Evolutionary conservation across 2,329 filamentous ascomycete genomes (phyloP).

Genomic region (Cladophialophora yegresii): DNA sequence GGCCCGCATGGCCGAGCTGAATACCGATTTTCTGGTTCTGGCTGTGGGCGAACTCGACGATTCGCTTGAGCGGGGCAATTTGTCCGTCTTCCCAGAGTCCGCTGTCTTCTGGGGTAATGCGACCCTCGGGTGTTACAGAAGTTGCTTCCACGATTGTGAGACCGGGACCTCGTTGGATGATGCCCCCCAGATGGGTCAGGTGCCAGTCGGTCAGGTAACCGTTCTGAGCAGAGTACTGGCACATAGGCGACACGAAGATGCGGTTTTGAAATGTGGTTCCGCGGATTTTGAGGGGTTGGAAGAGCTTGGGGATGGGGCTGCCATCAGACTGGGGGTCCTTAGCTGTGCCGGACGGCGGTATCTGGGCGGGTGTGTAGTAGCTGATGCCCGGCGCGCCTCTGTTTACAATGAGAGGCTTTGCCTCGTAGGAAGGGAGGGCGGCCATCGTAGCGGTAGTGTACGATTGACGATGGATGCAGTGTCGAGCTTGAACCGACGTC

Average conservation of each 20-base stretch:
- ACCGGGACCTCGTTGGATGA: slow-evolving; percentile 72
- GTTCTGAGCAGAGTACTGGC: slow-evolving; percentile 67
- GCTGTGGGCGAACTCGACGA: slow-evolving; percentile 40
- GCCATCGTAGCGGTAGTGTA: background rate
- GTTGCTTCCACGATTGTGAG: slow-evolving; percentile 78
- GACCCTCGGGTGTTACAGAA: slow-evolving; percentile 70
- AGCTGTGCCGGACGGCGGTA: slow-evolving; percentile 50
- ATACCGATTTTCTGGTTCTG: slow-evolving; percentile 73
- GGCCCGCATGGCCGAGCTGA: slow-evolving; percentile 75
- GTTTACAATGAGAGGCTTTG: slow-evolving; percentile 41
- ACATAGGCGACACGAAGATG: slow-evolving; percentile 64
- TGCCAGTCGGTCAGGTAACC: slow-evolving; percentile 81
- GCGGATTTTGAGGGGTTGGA: slow-evolving; percentile 46
- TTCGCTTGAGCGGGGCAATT: slow-evolving; percentile 53
- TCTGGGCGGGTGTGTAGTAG: slow-evolving; percentile 54
- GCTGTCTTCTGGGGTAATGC: slow-evolving; percentile 77
- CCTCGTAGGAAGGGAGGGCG: slow-evolving; percentile 13
- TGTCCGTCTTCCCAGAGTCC: slow-evolving; percentile 86
- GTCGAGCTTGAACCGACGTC: background rate
- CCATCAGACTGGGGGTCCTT: slow-evolving; percentile 50
- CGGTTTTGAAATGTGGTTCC: slow-evolving; percentile 66
- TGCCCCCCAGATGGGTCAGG: slow-evolving; percentile 77
- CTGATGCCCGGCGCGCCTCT: slow-evolving; percentile 47
- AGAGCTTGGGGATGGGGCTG: slow-evolving; percentile 54
- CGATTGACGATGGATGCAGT: background rate